Base-by-base conservation (phyloP, 2,329 filamentous ascomycete genomes). In the Hypoxylon sp. region DNA sequence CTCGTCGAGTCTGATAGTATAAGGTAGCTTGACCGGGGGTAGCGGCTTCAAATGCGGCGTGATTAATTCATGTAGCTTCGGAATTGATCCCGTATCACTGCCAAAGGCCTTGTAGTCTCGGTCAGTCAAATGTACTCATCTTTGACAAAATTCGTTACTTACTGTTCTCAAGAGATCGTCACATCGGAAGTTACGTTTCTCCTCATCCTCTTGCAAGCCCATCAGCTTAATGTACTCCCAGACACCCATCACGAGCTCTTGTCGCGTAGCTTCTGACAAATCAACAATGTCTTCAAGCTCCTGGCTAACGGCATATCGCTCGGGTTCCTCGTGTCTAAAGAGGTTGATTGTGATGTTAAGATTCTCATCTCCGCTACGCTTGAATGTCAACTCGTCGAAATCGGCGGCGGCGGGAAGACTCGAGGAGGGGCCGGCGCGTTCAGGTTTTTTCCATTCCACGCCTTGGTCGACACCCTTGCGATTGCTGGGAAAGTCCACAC, bases 151-250 rank as follows among this genome's bases (percentile, higher is more conserved):
- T 5, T 35, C 11, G 47, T 31, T 25, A 70, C 82, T 67, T 74
- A 96, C 91, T 71, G 83, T 84, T 73, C 83, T 88, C 42, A 99
- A 71, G 35, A 87, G 80, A 31, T 92, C 88, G 67, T 99, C 93
- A 67, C 94, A 97, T 27, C 90, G 87, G 63, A 99, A 93, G 54
- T 89, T 89, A 55, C 94, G 84, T 76, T 94, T 94, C 69, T 99
- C 94, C 53, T 97, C 93, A 59, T 96, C 92, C 68, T 97, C 93
- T 69, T 96, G 91, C 35, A 99, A 77, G 12, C 87, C 86, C 78
- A 90, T 89, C 13, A 89, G 80, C 62, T 90, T 87, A 60, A 96
- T 89, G 66, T 99, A 99, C 68, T 97, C 92, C 91, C 92, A 99
- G 21, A 99, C 82, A 9, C 89, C 92, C 79, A 95, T 90, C 19